phyloP scores from a whole-genome alignment of 1,284 basidiomycete species.

The Cronartium quercuum region DNA sequence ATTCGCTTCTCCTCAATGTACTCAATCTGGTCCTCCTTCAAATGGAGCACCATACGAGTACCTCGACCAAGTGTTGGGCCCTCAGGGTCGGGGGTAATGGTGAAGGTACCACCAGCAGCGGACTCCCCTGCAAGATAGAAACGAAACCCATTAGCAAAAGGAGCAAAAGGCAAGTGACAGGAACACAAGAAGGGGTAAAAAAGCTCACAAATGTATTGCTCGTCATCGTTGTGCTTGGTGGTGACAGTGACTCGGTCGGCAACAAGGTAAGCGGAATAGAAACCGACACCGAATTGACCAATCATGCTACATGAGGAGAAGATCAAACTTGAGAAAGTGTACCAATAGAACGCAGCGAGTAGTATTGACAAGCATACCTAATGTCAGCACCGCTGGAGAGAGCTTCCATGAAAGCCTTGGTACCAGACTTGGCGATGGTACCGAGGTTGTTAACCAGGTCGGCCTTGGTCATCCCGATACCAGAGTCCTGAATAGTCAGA shows the following conservation, averaged over 20 bases:
- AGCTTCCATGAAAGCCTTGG: constrained; percentile 87
- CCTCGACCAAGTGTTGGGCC: constrained; percentile 90
- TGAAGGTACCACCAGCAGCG: constrained; percentile 97
- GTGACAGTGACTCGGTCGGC: constrained; percentile 97
- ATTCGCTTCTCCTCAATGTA: constrained; percentile 99
- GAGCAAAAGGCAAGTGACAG: neutral
- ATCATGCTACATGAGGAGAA: constrained; percentile 51
- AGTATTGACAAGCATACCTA: constrained; percentile 52
- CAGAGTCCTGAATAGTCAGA: constrained; percentile 86
- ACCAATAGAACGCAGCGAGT: neutral
- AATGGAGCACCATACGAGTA: constrained; percentile 85
- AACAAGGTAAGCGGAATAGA: constrained; percentile 99
- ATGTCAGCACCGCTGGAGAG: constrained; percentile 94
- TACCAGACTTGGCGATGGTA: constrained; percentile 97
- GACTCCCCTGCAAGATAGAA: constrained; percentile 62
- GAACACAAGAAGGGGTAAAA: neutral
- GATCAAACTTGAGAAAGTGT: neutral
- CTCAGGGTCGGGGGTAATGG: constrained; percentile 86
- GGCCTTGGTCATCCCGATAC: constrained; percentile 73
- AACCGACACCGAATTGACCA: constrained; percentile 91
- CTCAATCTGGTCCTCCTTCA: constrained; percentile 98
- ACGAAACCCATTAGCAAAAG: neutral
- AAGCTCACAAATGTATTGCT: constrained; percentile 85
- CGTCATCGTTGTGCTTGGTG: constrained; percentile 99
- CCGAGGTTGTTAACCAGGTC: constrained; percentile 98